Evolutionary conservation across 495 filamentous ascomycete genomes (phyloP).

Genomic region (Amphirosellinia nigrospora): DNA sequence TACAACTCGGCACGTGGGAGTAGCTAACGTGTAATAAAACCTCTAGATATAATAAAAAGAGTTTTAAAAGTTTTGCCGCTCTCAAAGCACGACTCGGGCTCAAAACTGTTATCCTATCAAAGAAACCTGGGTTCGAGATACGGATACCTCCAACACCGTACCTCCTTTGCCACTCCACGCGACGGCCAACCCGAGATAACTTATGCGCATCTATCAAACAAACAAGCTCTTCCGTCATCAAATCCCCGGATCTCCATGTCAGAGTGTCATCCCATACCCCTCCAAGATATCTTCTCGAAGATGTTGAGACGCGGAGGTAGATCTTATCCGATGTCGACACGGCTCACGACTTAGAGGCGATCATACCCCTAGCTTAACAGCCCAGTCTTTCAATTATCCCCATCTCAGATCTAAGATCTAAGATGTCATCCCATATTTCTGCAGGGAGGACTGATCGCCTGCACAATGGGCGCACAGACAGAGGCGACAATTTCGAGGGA

Average conservation of each 20-base stretch:
- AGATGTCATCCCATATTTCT: conserved; percentile 9
- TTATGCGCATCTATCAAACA: background rate
- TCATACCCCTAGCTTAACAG: background rate
- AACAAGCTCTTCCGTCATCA: no score
- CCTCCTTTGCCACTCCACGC: background rate
- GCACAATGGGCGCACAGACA: conserved; percentile 2
- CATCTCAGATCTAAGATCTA: conserved; percentile 15
- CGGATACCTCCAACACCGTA: background rate
- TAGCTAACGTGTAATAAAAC: background rate
- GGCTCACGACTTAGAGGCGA: background rate
- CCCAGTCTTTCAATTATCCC: background rate
- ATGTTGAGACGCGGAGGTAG: conserved; percentile 18
- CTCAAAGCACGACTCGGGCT: background rate
- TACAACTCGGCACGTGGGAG: conserved; percentile 12
- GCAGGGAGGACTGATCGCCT: conserved; percentile 13
- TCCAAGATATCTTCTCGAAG: conserved; percentile 10
- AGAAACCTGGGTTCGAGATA: conserved; percentile 5
- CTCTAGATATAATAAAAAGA: background rate
- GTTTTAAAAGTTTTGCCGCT: background rate
- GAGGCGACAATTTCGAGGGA: background rate
- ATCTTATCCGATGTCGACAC: conserved; percentile 18
- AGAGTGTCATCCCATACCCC: background rate
- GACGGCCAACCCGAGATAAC: background rate
- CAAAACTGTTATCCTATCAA: background rate
- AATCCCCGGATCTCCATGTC: background rate